Percentiles rank a stretch among this genome's conserved stretches.
Conservation (phyloP, 2,329 filamentous ascomycete genomes). For the Aspergillus nomiae region DNA sequence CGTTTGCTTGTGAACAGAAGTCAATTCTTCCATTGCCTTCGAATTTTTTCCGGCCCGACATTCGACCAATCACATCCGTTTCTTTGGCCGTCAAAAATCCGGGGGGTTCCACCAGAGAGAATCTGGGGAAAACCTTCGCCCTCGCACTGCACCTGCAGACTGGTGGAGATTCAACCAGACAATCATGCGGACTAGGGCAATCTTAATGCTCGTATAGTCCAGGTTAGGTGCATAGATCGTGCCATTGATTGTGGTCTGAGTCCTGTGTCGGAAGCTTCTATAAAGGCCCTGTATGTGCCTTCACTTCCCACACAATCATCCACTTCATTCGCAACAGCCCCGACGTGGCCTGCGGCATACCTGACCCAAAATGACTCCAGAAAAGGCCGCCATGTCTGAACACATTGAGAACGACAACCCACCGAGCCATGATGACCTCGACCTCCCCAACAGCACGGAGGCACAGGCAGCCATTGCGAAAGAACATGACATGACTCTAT, state of each 20-base stretch:
- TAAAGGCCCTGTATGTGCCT: neutral
- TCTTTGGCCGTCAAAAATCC: neutral
- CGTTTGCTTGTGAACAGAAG: neutral
- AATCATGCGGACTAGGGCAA: neutral
- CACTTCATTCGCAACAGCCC: neutral
- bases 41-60: constrained; percentile 3
- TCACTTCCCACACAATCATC: neutral
- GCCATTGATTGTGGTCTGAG: neutral
- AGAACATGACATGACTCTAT: constrained; percentile 34
- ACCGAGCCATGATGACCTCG: neutral
- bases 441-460: constrained; percentile 5
- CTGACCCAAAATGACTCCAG: neutral
- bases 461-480: constrained; percentile 10
- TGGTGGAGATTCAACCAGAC: neutral
- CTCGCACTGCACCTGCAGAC: neutral
- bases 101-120: neutral
- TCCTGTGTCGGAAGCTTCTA: neutral
- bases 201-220: neutral
- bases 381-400: neutral
- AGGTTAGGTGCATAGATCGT: neutral
- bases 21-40: neutral
- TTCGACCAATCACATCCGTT: neutral
- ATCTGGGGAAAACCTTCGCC: neutral
- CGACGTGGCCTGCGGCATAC: neutral
- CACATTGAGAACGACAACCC: constrained; percentile 9